Evolutionary conservation across 2,329 filamentous ascomycete species (phyloP).

Genomic region (Exophiala spinifera): DNA sequence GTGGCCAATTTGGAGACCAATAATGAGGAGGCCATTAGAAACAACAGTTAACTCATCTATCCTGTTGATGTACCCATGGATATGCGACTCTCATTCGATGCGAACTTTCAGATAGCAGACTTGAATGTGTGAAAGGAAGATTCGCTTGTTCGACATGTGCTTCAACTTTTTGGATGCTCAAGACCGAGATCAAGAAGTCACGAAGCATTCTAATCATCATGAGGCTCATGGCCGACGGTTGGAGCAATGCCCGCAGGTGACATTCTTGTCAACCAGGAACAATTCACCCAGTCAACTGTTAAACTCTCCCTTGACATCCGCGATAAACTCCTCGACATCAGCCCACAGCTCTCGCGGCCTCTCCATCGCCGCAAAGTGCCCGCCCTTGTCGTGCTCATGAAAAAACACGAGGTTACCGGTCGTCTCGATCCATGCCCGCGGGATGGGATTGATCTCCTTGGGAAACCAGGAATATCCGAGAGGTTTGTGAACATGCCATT

Average conservation of each 20-base stretch:
- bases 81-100: too few relatives aligned
- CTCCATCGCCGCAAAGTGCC: constrained; percentile 53
- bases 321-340: background rate
- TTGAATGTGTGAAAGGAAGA: too few relatives aligned
- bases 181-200: too few relatives aligned
- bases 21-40: background rate
- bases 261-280: too few relatives aligned
- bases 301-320: background rate
- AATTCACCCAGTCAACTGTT: background rate
- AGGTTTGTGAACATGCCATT: constrained; percentile 12
- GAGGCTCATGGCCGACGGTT: too few relatives aligned
- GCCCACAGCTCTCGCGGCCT: background rate
- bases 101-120: too few relatives aligned
- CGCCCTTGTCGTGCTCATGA: constrained; percentile 37
- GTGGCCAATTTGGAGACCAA: background rate
- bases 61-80: too few relatives aligned
- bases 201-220: too few relatives aligned
- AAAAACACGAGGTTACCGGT: constrained; percentile 25
- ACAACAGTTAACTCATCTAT: too few relatives aligned
- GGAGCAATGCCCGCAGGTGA: too few relatives aligned
- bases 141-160: too few relatives aligned
- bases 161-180: too few relatives aligned
- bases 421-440: constrained; percentile 21
- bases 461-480: constrained; percentile 25
- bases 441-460: constrained; percentile 23